Conservation (phyloP, 2,329 filamentous ascomycete genomes). For the Monascus ruber region DNA sequence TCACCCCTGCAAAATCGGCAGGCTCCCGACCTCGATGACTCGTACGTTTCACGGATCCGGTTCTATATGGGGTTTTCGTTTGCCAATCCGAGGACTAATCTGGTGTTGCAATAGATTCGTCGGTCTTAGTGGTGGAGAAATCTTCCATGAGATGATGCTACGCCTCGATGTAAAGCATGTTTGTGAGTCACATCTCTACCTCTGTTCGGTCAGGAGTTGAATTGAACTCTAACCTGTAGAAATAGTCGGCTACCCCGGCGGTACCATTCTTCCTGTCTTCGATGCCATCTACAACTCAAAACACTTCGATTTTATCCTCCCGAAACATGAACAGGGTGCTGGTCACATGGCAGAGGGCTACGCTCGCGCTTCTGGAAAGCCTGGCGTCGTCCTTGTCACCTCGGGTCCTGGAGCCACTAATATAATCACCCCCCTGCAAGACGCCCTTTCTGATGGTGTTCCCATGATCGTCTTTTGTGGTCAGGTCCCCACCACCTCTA, state of each 20-base stretch:
- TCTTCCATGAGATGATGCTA: conserved; percentile 99
- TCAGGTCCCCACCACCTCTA: conserved; percentile 80
- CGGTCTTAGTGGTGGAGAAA: conserved; percentile 88
- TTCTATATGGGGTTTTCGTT: neutral
- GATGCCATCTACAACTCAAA: conserved; percentile 98
- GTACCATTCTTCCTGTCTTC: conserved; percentile 93
- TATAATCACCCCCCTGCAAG: conserved; percentile 90
- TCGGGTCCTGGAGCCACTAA: conserved; percentile 96
- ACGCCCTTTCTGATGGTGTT: conserved; percentile 88
- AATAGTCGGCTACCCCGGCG: conserved; percentile 77
- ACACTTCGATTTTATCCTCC: conserved; percentile 92
- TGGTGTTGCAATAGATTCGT: conserved; percentile 53
- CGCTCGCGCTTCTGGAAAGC: conserved; percentile 82
- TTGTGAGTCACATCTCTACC: conserved; percentile 50
- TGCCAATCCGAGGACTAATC: conserved; percentile 5
- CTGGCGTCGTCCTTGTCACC: conserved; percentile 91
- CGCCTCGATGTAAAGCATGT: conserved; percentile 85
- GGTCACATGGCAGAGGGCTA: conserved; percentile 99
- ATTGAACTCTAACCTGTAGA: neutral
- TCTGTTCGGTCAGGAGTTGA: neutral
- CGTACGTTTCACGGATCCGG: conserved; percentile 43
- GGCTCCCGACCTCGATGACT: conserved; percentile 62
- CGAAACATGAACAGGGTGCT: conserved; percentile 92
- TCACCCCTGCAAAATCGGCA: conserved; percentile 55
- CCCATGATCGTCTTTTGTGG: conserved; percentile 93